These are phyloP conservation scores for Claviceps digitariae DNA, from an alignment of 2,329 filamentous ascomycete genomes.

Conservation along the genomic window DNA sequence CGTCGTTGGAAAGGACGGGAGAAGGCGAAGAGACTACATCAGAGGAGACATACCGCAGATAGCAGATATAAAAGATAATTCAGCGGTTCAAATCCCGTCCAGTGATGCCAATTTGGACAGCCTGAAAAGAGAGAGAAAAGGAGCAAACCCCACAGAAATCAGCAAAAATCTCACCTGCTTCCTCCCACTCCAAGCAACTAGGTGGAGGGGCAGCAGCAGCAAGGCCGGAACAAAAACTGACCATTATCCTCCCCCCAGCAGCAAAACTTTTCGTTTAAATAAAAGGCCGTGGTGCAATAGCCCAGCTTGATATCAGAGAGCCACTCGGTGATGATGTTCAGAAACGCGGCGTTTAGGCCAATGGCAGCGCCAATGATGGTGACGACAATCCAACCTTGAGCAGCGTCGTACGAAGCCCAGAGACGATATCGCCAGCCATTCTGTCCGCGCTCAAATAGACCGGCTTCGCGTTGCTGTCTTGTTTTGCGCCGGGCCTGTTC, in stretches of 20 bases:
- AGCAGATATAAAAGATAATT: slow-evolving; percentile 85
- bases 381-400: slow-evolving; percentile 95
- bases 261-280: slow-evolving; percentile 94
- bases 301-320: slow-evolving; percentile 89
- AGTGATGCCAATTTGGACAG: slow-evolving; percentile 78
- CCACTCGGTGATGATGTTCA: slow-evolving; percentile 97
- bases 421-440: slow-evolving; percentile 69
- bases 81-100: slow-evolving; percentile 63
- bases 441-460: slow-evolving; percentile 57
- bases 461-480: slow-evolving; percentile 56
- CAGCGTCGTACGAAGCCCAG: slow-evolving; percentile 83
- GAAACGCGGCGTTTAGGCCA: slow-evolving; percentile 78
- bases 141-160: neutral
- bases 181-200: neutral
- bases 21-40: neutral
- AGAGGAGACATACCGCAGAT: slow-evolving; percentile 50
- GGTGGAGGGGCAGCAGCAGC: neutral
- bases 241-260: slow-evolving; percentile 91
- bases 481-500: slow-evolving; percentile 74
- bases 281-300: slow-evolving; percentile 92
- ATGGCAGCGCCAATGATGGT: slow-evolving; percentile 88
- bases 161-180: neutral
- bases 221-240: slow-evolving; percentile 18
- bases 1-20: neutral
- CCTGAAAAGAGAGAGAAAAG: slow-evolving; percentile 29